Conservation (phyloP, 2,329 filamentous ascomycete genomes). For the Colletotrichum cuscutae region DNA sequence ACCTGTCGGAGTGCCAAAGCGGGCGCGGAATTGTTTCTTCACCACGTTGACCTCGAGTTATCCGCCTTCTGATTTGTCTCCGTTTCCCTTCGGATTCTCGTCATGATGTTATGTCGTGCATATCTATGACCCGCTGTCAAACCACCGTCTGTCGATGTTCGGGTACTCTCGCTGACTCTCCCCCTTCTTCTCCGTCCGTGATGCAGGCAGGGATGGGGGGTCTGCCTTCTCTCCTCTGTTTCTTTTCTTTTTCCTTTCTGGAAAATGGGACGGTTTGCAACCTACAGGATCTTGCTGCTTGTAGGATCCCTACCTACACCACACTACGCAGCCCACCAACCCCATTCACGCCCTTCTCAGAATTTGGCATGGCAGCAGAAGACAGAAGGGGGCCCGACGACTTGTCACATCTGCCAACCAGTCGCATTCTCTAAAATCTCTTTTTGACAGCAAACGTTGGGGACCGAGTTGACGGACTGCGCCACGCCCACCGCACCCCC, state of each 20-base stretch:
- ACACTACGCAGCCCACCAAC: not conserved
- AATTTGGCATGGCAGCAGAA: constrained; percentile 18
- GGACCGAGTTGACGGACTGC: constrained; percentile 12
- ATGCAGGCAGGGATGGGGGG: constrained; percentile 6
- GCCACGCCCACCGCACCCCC: constrained; percentile 25
- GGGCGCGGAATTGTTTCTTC: constrained; percentile 13
- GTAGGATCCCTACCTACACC: constrained; percentile 3
- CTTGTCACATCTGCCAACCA: constrained; percentile 34
- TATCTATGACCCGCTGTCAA: constrained; percentile 28
- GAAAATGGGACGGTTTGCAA: constrained; percentile 17
- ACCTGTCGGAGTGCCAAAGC: not conserved
- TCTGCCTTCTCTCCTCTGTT: not conserved
- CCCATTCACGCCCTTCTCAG: constrained; percentile 7
- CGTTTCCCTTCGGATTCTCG: constrained; percentile 16
- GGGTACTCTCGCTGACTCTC: constrained; percentile 6
- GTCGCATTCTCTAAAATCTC: constrained; percentile 27
- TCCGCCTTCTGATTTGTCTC: constrained; percentile 11
- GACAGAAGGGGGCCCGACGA: not conserved
- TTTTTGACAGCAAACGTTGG: constrained; percentile 29
- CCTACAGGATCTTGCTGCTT: constrained; percentile 27
- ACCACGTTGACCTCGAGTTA: not conserved
- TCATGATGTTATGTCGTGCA: constrained; percentile 30
- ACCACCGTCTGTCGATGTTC: constrained; percentile 30
- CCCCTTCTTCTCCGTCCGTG: not conserved
- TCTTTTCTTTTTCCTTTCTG: not conserved